These are phyloP conservation scores for Salpingoeca rosetta DNA, from an alignment of 78 protist species.

Conservation along the genomic window DNA sequence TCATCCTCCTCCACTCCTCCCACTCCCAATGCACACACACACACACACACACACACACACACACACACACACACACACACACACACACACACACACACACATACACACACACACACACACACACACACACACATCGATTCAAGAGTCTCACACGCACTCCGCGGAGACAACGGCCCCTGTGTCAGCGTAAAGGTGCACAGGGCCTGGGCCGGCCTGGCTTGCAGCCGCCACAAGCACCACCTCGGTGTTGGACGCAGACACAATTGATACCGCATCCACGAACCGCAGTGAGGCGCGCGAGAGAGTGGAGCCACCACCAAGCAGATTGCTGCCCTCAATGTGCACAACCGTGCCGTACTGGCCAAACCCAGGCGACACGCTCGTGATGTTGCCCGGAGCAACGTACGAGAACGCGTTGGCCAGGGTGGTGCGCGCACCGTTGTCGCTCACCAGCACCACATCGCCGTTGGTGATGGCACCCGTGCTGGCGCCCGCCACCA, in stretches of 20 bases:
- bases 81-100: no score
- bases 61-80: no score
- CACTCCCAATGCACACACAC: no score
- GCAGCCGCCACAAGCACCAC: not conserved
- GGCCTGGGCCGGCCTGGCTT: not conserved
- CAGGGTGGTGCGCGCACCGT: not conserved
- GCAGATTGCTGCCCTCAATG: not conserved
- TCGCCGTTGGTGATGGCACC: not conserved
- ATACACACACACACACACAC: no score
- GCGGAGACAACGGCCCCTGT: not conserved
- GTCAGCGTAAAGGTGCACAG: not conserved
- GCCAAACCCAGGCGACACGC: not conserved
- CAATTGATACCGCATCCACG: not conserved
- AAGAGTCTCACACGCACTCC: no score
- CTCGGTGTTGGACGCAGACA: not conserved
- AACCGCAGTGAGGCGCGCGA: not conserved
- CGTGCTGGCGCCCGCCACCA: not conserved
- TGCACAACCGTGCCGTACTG: not conserved
- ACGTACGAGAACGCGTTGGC: not conserved
- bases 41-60: no score
- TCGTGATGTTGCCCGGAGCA: not conserved
- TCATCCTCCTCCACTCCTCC: no score
- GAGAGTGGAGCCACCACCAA: not conserved
- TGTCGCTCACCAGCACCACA: not conserved
- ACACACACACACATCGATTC: no score